Base-by-base conservation (phyloP, 2,329 filamentous ascomycete genomes). In the Alternaria angustiovoidea region DNA sequence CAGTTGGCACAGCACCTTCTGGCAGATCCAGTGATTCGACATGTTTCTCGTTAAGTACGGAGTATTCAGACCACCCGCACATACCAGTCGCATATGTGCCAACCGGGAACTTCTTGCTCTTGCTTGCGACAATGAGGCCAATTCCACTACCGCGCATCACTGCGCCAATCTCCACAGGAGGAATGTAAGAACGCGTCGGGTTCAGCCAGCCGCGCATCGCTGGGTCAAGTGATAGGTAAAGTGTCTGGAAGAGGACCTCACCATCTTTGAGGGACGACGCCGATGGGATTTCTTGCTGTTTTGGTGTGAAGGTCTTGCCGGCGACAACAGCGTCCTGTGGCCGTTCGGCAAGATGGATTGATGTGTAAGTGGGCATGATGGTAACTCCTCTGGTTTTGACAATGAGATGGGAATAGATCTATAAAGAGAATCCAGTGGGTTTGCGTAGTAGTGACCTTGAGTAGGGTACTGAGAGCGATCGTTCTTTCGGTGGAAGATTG, bases 181-280 rank as follows among this genome's bases (percentile, higher is more conserved):
- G 87, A 2, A 91, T 74, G 77, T 93, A 93, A 1, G 89, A 86
- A 30, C 86, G 81, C 38, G 80, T 70, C 16, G 68, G 58, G 46
- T 86, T 89, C 20, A 93, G 78, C 89, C 89, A 92, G 59, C 87
- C 87, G 68, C 90, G 85, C 89, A 92, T 92, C n/a, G 90, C 89
- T 1, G 90, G 90, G 77, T 92, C 90, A 39, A 92, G 82, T 9
- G 87, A 89, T 44, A 91, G 82, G 71, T 91, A 92, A 61, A 90
- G 81, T 2, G 80, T 80, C 59, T 83, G 80, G 58, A 84, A 81
- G 59, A 92, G 82, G 56, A 92, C 81, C 72, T 92, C 80, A 65
- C 88, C 88, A 81, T 88, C 84, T 74, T 89, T 84, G 42, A 90
- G 81, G 61, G 86, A 81, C 1, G 73, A 68, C 39, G 79, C 77